Percentiles rank a stretch among this genome's conserved stretches.
Conservation (phyloP, 2,329 filamentous ascomycete species). For the Periconia macrospinosa region DNA sequence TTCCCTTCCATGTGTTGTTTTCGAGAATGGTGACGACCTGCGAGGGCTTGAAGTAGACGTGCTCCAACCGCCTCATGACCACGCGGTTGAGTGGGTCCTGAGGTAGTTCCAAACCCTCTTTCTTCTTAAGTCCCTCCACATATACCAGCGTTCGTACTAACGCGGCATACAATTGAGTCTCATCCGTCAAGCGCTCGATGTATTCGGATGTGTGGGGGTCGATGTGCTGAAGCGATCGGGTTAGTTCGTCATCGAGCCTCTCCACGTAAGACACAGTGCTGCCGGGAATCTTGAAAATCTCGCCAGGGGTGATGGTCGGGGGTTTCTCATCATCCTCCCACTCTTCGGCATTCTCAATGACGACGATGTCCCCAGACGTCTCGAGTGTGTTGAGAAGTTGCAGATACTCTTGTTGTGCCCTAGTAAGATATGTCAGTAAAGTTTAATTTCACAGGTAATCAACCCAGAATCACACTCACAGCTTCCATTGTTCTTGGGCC, state of each 20-base stretch:
- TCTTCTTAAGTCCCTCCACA: slow-evolving; percentile 77
- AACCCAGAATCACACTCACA: slow-evolving; percentile 44
- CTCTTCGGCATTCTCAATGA: slow-evolving; percentile 90
- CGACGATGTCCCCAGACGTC: slow-evolving; percentile 75
- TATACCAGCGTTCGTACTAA: slow-evolving; percentile 89
- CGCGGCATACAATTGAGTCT: slow-evolving; percentile 86
- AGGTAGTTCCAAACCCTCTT: slow-evolving; percentile 68
- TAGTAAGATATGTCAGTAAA: slow-evolving; percentile 11
- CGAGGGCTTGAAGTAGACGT: slow-evolving; percentile 98
- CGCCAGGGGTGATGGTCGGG: slow-evolving; percentile 70
- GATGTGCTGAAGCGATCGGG: slow-evolving; percentile 93
- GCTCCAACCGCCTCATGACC: slow-evolving; percentile 90
- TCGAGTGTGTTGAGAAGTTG: slow-evolving; percentile 79
- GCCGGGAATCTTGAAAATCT: slow-evolving; percentile 89
- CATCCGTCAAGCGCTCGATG: slow-evolving; percentile 90
- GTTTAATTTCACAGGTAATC: neutral
- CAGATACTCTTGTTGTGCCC: slow-evolving; percentile 81
- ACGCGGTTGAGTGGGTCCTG: slow-evolving; percentile 92
- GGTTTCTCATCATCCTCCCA: slow-evolving; percentile 99
- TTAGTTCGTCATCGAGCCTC: slow-evolving; percentile 94
- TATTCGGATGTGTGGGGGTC: slow-evolving; percentile 99
- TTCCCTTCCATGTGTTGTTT: slow-evolving; percentile 87
- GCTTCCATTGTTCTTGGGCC: slow-evolving; percentile 96
- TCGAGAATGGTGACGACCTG: slow-evolving; percentile 93
- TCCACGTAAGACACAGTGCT: slow-evolving; percentile 94